These are phyloP conservation scores for Lipomyces sp. DNA, from an alignment of 805 yeast genomes.

Conservation along the genomic window DNA sequence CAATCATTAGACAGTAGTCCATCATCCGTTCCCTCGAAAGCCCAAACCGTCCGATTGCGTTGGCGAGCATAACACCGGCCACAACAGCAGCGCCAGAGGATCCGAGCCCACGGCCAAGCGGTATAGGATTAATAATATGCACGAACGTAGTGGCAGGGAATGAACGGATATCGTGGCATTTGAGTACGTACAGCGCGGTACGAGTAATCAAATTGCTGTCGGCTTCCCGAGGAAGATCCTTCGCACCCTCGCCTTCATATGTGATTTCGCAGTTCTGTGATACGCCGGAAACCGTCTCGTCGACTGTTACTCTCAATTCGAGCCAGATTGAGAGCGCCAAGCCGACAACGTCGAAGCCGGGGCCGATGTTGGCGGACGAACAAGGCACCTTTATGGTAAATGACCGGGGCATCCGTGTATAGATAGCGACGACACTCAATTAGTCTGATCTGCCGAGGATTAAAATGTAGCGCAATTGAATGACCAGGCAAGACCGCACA, in stretches of 20 bases:
- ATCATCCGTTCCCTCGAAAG: conserved; percentile 80
- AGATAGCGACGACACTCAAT: neutral
- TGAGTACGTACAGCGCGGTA: conserved; percentile 87
- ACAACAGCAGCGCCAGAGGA: conserved; percentile 99
- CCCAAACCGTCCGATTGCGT: conserved; percentile 75
- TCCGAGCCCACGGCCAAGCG: conserved; percentile 95
- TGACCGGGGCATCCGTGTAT: conserved; percentile 28
- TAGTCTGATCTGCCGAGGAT: neutral
- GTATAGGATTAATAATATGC: conserved; percentile 87
- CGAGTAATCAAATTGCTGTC: conserved; percentile 86
- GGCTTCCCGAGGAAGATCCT: conserved; percentile 74
- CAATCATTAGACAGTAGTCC: conserved; percentile 95
- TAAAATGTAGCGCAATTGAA: neutral
- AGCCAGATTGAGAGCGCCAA: conserved; percentile 80
- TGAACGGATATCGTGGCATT: conserved; percentile 73
- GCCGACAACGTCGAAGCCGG: conserved; percentile 97
- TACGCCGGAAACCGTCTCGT: conserved; percentile 51
- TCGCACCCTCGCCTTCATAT: conserved; percentile 81
- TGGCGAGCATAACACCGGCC: conserved; percentile 91
- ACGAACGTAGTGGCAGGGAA: conserved; percentile 87
- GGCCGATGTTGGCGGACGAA: conserved; percentile 97
- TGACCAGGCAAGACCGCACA: neutral
- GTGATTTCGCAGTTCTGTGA: conserved; percentile 70
- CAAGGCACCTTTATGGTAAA: conserved; percentile 69
- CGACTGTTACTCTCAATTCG: conserved; percentile 70